phyloP scores from a whole-genome alignment of 495 filamentous ascomycete species.

The Achaetomiella virescens region DNA sequence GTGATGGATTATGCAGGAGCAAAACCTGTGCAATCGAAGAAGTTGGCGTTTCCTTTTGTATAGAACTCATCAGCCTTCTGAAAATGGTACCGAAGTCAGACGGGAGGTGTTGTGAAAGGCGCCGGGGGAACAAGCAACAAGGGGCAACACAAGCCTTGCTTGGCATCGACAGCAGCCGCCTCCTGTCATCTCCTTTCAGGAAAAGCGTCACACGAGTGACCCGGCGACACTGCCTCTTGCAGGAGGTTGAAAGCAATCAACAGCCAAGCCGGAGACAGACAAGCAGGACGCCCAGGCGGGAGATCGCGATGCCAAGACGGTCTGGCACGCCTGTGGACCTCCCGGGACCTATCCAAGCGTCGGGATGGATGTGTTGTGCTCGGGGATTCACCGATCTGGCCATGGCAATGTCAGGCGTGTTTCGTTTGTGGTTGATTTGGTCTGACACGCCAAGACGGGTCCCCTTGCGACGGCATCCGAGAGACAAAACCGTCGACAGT shows the following conservation, averaged over 20 bases:
- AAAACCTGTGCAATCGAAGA: not conserved
- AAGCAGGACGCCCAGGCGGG: slow-evolving; percentile 25
- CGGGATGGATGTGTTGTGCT: slow-evolving; percentile 1
- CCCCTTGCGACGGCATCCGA: not conserved
- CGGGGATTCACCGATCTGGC: not conserved
- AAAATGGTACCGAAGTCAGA: not conserved
- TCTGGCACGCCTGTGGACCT: slow-evolving; percentile 6
- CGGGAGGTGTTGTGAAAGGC: not conserved
- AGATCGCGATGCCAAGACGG: slow-evolving; percentile 28
- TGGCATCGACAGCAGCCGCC: not conserved
- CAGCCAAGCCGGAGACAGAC: slow-evolving; percentile 21
- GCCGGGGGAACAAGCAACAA: slow-evolving; percentile 14
- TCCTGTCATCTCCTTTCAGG: not conserved
- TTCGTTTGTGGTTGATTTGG: not conserved
- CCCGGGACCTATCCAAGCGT: not conserved
- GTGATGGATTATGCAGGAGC: not conserved
- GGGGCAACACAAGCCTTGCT: slow-evolving; percentile 8
- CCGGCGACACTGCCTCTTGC: not conserved
- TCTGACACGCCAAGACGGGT: slow-evolving; percentile 1
- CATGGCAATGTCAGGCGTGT: not conserved
- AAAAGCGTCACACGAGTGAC: slow-evolving; percentile 2
- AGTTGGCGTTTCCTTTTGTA: too few species aligned
- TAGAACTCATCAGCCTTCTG: too few species aligned
- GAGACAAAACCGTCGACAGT: too few species aligned
- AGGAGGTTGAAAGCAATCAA: slow-evolving; percentile 10